Evolutionary conservation across 2,329 filamentous ascomycete species (phyloP), one percentile per base, ranked within the genome.

Genomic region (Epichloe hybrida): DNA sequence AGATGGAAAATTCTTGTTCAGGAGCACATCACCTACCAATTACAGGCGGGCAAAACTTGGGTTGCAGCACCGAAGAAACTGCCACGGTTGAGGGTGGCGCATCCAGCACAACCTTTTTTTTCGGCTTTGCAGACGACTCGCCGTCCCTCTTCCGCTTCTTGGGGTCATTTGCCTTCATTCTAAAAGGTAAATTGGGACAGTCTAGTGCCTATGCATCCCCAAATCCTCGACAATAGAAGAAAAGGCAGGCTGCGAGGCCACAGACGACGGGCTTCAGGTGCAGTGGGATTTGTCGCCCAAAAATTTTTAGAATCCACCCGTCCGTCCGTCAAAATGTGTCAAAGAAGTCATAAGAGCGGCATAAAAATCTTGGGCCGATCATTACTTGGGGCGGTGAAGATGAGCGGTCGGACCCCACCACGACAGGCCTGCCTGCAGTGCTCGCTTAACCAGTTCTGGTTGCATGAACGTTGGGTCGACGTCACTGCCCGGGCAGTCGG

Each of bases 61-160:
- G 66, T 52, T 66, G 66, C 27, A 72, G 64, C 13, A 77, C 59
- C 2, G 74, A 70, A 35, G 72, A 69, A 34, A 80, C 67, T 41
- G 65, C 70, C 50, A 75, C 66, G 35, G 63, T 67, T 23, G 66
- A 55, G 46, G 66, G 58, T 15, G 65, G 55, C n/a, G 65, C 61
- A 57, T 74, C 67, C 40, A 76, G 65, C 45, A 69, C 67, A n/a
- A 75, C 71, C 64, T 78, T 79, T 72, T 80, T 80, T 55, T 74
- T 73, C 23, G 69, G 64, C 51, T 70, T 71, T 2, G 64, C 61
- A 2, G 62, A 59, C 39, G 64, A 60, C 11, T 72, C 70, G 38
- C 67, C 67, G 17, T 67, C 66, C 54, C 74, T 69, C 66, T 81
- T 81, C 52, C 77, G 70, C 64, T 81, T 81, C 61, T 74, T 75